Conservation (phyloP, 345 rosid genomes). For the Fremontodendron californicum region DNA sequence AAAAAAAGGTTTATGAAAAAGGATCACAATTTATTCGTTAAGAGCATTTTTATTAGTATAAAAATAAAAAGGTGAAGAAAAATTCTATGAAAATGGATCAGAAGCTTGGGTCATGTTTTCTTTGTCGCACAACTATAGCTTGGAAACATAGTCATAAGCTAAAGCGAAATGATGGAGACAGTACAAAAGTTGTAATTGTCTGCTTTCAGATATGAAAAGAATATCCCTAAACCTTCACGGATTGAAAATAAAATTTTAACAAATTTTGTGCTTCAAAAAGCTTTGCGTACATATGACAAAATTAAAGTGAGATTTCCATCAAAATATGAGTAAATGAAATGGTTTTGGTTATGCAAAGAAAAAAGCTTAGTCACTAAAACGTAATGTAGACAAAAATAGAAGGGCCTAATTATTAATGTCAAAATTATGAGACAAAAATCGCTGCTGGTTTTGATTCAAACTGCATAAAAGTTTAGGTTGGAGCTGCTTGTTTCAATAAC, state of each 20-base stretch:
- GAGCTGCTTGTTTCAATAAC: conserved; percentile 24
- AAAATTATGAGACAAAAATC: conserved; percentile 9
- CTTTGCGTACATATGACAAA: background rate
- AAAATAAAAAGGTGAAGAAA: too few relatives aligned
- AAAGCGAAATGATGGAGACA: too few relatives aligned
- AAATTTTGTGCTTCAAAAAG: background rate
- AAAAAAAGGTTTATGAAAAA: too few relatives aligned
- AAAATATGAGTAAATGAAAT: background rate
- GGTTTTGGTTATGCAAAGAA: background rate
- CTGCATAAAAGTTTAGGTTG: conserved; percentile 5
- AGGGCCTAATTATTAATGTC: conserved; percentile 3
- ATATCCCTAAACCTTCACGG: background rate
- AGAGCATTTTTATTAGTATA: too few relatives aligned
- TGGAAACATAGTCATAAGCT: too few relatives aligned
- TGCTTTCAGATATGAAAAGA: too few relatives aligned
- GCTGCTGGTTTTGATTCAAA: conserved; percentile 34
- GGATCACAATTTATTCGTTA: too few relatives aligned
- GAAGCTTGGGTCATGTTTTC: too few relatives aligned
- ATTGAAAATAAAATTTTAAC: too few relatives aligned
- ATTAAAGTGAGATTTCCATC: background rate
- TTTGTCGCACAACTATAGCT: too few relatives aligned
- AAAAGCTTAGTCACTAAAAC: background rate
- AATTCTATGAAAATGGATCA: too few relatives aligned
- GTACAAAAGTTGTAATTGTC: too few relatives aligned
- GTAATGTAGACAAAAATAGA: conserved; percentile 3